A percentile compares a stretch with the other conserved stretches of the same genome.
These are phyloP conservation scores for Clathrospora elynae DNA, from an alignment of 2,329 filamentous ascomycete genomes.

Conservation along the genomic window DNA sequence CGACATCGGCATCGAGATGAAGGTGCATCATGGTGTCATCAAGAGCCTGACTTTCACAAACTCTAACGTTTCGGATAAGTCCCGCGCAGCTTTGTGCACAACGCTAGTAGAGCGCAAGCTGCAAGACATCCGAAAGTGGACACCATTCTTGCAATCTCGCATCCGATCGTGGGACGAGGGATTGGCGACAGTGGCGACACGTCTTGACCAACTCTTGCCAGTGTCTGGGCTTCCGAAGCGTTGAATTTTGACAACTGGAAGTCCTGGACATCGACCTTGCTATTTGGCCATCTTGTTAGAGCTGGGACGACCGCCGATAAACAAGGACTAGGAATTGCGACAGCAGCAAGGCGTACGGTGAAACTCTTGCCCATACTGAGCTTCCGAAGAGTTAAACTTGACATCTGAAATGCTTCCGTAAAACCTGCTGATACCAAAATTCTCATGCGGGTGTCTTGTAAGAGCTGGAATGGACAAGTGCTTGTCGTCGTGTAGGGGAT, in stretches of 20 bases:
- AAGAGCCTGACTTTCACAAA: constrained; percentile 52
- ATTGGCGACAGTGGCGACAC: constrained; percentile 19
- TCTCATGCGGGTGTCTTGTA: too few relatives aligned
- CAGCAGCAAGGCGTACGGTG: background rate
- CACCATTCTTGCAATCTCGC: constrained; percentile 23
- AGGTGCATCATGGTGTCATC: constrained; percentile 61
- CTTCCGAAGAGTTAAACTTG: background rate
- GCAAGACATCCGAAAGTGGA: constrained; percentile 57
- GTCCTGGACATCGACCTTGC: background rate
- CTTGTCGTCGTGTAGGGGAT: too few relatives aligned
- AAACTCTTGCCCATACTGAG: background rate
- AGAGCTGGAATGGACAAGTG: too few relatives aligned
- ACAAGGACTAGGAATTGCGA: background rate
- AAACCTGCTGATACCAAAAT: too few relatives aligned
- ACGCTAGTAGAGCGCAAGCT: constrained; percentile 50
- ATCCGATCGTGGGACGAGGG: constrained; percentile 22
- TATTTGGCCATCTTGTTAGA: background rate
- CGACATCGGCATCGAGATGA: constrained; percentile 29
- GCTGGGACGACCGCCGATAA: background rate
- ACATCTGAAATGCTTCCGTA: too few relatives aligned
- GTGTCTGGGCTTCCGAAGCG: constrained; percentile 20
- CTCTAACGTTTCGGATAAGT: constrained; percentile 2
- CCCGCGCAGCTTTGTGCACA: constrained; percentile 22
- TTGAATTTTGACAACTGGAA: constrained; percentile 5
- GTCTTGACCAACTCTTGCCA: constrained; percentile 30